Conservation (phyloP, 148 eudicot species). For the Rhododendron simsii region DNA sequence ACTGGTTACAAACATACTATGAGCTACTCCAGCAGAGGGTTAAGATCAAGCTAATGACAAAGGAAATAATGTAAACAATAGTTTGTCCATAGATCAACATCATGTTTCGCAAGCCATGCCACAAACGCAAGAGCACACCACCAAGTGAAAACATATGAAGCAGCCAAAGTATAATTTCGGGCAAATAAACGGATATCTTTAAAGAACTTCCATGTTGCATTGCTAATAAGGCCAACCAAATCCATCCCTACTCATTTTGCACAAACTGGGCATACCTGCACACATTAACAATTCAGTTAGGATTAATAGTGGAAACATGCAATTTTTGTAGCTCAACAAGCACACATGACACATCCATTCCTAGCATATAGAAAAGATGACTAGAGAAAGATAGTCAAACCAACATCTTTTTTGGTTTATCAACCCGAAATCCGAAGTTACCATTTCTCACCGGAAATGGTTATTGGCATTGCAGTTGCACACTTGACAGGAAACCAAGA, state of each 20-base stretch:
- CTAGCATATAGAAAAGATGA: no score
- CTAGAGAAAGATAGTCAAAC: no score
- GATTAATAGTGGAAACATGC: background rate
- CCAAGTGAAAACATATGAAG: background rate
- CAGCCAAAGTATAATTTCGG: background rate
- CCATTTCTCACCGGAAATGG: no score
- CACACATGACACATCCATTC: no score
- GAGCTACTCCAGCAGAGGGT: background rate
- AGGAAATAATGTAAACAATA: background rate
- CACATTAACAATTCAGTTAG: background rate
- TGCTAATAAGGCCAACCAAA: constrained; percentile 71
- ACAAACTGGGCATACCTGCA: constrained; percentile 91
- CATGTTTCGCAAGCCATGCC: background rate
- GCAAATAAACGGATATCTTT: constrained; percentile 66
- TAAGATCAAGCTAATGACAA: background rate
- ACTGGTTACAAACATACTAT: no score
- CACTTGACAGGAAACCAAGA: no score
- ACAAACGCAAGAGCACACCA: background rate
- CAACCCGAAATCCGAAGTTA: no score
- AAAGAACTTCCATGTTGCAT: constrained; percentile 73
- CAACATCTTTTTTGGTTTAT: no score
- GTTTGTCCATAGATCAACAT: background rate
- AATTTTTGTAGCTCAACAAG: no score
- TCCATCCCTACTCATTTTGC: constrained; percentile 71
- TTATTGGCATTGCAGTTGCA: no score